Evolutionary conservation across 768 basidiomycete species (phyloP).

Genomic region (Melanogaster broomeanus): DNA sequence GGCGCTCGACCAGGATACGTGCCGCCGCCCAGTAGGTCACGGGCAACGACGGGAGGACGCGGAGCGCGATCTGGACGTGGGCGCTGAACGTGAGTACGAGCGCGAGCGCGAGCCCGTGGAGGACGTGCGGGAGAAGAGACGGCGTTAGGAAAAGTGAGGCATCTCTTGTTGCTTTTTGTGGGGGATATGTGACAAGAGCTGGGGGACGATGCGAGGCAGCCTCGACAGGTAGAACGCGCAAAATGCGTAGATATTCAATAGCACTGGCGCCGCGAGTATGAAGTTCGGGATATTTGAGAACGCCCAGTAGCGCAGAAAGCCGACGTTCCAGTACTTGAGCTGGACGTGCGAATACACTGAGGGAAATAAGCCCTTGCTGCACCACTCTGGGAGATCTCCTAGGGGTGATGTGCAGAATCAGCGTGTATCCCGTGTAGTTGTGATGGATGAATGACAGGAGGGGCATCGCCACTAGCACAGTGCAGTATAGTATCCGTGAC

Average conservation of each 20-base stretch:
- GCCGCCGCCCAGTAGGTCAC: conserved; percentile 87
- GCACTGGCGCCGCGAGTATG: conserved; percentile 71
- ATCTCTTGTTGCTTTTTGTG: not conserved
- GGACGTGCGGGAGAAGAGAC: conserved; percentile 64
- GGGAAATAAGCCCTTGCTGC: conserved; percentile 50
- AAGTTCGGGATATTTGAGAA: conserved; percentile 85
- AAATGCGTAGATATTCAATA: conserved; percentile 47
- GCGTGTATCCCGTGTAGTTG: conserved; percentile 64
- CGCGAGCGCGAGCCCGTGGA: conserved; percentile 70
- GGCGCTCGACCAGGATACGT: conserved; percentile 53
- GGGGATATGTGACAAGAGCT: not conserved
- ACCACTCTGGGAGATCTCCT: conserved; percentile 56
- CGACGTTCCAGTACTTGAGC: conserved; percentile 81
- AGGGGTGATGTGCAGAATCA: conserved; percentile 57
- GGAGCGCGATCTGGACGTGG: conserved; percentile 86
- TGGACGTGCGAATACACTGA: conserved; percentile 85
- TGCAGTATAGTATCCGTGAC: conserved; percentile 35
- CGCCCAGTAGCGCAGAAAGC: conserved; percentile 88
- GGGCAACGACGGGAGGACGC: conserved; percentile 76
- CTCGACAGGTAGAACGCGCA: conserved; percentile 25
- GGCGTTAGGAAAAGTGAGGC: conserved; percentile 35
- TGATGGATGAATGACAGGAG: conserved; percentile 70
- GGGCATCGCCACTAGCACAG: conserved; percentile 46
- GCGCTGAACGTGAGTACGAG: conserved; percentile 72
- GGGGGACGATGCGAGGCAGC: conserved; percentile 2